These are phyloP conservation scores for Candida cerambycidarum DNA, from an alignment of 805 yeast genomes.

Conservation along the genomic window DNA sequence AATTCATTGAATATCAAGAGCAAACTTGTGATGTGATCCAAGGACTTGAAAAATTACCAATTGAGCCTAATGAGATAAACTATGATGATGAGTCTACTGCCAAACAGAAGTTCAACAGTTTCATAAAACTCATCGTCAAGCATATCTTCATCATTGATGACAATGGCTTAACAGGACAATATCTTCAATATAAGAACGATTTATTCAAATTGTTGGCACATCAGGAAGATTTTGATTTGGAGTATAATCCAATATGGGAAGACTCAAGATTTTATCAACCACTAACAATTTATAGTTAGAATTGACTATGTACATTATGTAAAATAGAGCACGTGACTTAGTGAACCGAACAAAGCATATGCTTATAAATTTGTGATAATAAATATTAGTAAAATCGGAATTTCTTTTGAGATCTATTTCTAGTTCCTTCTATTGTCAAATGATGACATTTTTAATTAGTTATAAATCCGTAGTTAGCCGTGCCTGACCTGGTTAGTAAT, in stretches of 20 bases:
- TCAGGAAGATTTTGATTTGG: slow-evolving; percentile 9
- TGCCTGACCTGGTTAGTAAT: slow-evolving; percentile 1
- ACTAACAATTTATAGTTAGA: slow-evolving; percentile 9
- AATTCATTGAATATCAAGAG: slow-evolving; percentile 25
- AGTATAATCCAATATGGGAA: slow-evolving; percentile 1
- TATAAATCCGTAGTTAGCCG: no score
- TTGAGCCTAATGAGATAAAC: slow-evolving; percentile 9
- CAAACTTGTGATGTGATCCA: slow-evolving; percentile 25
- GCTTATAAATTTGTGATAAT: no score
- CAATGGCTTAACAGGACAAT: slow-evolving; percentile 6
- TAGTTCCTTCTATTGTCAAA: no score
- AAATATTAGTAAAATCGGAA: no score
- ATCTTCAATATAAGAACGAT: slow-evolving; percentile 11
- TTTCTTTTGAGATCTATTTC: no score
- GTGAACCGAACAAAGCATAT: no score
- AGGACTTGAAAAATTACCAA: slow-evolving; percentile 20
- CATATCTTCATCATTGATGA: background rate
- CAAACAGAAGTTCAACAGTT: slow-evolving; percentile 10
- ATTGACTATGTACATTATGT: background rate
- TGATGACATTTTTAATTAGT: no score
- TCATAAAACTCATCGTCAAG: slow-evolving; percentile 10
- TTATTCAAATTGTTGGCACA: slow-evolving; percentile 7
- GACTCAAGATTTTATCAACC: slow-evolving; percentile 9
- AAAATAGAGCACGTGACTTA: background rate
- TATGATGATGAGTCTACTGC: slow-evolving; percentile 5